Base-by-base conservation (phyloP, 257 asterid genomes). In the Phtheirospermum japonicum region DNA sequence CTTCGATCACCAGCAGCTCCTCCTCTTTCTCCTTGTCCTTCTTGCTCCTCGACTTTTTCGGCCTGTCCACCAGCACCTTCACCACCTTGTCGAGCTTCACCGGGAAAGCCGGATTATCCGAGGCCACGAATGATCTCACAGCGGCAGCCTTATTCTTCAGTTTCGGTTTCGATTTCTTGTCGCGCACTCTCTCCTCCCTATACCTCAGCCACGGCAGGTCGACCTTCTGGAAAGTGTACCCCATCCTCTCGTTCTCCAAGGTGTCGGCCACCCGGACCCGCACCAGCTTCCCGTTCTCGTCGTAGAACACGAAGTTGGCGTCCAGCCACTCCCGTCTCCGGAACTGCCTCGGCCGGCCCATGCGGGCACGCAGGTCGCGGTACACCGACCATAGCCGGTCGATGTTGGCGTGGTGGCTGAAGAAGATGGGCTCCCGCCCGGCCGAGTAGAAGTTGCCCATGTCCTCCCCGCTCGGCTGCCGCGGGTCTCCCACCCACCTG, bases 381-480 rank as follows among this genome's bases (percentile, higher is more conserved):
- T 82, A 79, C 23, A 79, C n/a, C 4, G 79, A 56, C 85, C 85
- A 79, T 10, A 79, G 67, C 0, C 85, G 77, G 31, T 79, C 85
- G 3, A 79, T 65, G 45, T 79, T 79, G 4, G 85, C 32, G 42
- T 79, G 85, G 62, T 67, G 80, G 43, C 72, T 52, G 63, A 23
- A 79, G 72, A 79, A 79, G 14, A 79, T 26, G 0, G 77, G 61
- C 50, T 79, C 85, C 0, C 78, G 60, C 0, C 64, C 83, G 2
- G 74, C 20, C 0, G 83, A 71, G 74, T 71, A 78, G 23, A 79
- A 79, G 79, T 79, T 79, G 0, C 85, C 85, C 82, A 76, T 79
- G 34, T 79, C 82, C 71, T 76, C 77, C 1, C 70, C 75, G 13
- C 57, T 36, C 13, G 71, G 26, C n/a, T 75, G 52, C 39, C 56